Base-by-base conservation (phyloP, 2,329 filamentous ascomycete genomes). In the Cladosporium phlei region DNA sequence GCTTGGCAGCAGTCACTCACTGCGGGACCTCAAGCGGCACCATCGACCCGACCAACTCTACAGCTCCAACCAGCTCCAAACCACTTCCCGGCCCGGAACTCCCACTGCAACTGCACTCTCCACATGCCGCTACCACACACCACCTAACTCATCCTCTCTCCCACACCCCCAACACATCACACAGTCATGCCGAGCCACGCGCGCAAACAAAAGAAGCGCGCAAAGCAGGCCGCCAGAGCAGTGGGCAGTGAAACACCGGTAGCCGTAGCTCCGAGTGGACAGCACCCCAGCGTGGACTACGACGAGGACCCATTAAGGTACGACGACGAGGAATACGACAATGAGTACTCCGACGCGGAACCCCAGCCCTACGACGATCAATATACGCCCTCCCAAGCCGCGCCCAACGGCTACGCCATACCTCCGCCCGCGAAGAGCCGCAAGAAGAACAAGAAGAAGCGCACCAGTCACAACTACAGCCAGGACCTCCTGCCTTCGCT, bases 121-220 rank as follows among this genome's bases (percentile, higher is more conserved):
- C 37, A 39, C 37, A 45, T 45, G 42, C 42, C 32, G 40, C 22
- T 20, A 16, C 14, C 19, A 19, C 16, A 12, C 16, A 14, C 11
- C 35, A 12, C 44, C 34, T 38, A 34, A 47, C 21, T 16, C 44
- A 39, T 47, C 30, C 16, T 43, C 27, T 42, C 22, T 20, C 27
- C 37, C 43, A 12, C 27, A 47, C 22, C 25, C 27, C 37, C 43
- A 12, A 24, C 35, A 38, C 44, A 33, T 47, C 56, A 47, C 51
- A 55, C 49, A 60, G 56, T 37, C 25, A 60, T 68, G 59, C 55
- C 59, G 42, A 55, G 54, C 11, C 52, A 49, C 47, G 46, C 49
- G 46, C 52, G 42, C 47, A 48, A 32, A 74, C 86, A 93, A 67
- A 96, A 95, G 75, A 82, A 90, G 57, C 80, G 90, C 55, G 85